Evolutionary conservation across 202 grass and related monocot species (phyloP), one percentile per base, ranked within the genome.

Genomic region (Zoysia matrella): DNA sequence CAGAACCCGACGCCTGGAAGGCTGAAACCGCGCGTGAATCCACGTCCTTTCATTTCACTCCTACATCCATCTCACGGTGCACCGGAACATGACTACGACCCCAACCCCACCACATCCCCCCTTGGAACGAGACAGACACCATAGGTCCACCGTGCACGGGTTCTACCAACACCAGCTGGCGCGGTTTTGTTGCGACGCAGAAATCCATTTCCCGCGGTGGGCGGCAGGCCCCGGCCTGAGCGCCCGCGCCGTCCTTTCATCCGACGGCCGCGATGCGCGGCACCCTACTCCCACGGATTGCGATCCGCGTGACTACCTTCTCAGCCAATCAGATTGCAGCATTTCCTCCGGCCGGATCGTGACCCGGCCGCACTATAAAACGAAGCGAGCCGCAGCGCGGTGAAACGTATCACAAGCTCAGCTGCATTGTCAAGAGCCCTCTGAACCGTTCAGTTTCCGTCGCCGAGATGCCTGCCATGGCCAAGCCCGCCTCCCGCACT

Each of bases 401-500:
- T 0, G 0, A 13, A 43, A 4, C 16, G 2, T 22, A 53, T 46
- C 81, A 51, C 43, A 4, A 36, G 30, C 30, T 1, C 67, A n/a
- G 11, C 69, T 3, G 30, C 30, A 36, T 36, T 36, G 30, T 36
- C 30, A 36, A 36, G 30, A 36, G 30, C 30, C 30, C 30, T 36
- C 30, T 36, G 30, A 36, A 36, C 30, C 30, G 30, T 36, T 36
- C 30, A 36, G 30, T 36, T 36, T 36, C 30, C 30, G 30, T 36
- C 30, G 30, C 9, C 73, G 22, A 3, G 39, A 93, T 94, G 91
- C 69, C 91, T 12, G 84, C 89, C 4, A 67, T 83, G 18, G 70
- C 64, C 69, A 92, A 84, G 82, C 77, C 82, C 4, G 46, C 77
- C 1, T 74, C 88, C 22, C 86, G 85, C 45, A 5, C 77, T 7